Conservation (phyloP, 345 rosid species). For the Citrus reticulata region DNA sequence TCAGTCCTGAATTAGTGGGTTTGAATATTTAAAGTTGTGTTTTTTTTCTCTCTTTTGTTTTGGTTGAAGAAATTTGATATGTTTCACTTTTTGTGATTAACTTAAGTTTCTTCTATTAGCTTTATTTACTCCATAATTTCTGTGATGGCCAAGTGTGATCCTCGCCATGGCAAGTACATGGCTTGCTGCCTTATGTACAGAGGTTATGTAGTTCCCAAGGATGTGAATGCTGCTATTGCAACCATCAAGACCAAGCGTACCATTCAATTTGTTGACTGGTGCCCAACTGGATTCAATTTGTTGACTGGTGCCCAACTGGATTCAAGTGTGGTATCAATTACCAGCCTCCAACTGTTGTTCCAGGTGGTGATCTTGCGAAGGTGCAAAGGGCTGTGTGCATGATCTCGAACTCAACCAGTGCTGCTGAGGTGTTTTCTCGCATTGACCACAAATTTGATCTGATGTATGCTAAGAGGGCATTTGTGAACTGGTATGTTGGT, state of each 20-base stretch:
- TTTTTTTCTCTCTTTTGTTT: no score
- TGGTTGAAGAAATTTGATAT: no score
- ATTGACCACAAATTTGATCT: constrained; percentile 51
- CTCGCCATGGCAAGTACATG: constrained; percentile 57
- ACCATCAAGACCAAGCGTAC: constrained; percentile 48
- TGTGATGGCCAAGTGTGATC: constrained; percentile 59
- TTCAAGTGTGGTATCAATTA: constrained; percentile 47
- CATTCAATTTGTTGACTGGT: constrained; percentile 45
- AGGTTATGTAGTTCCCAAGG: constrained; percentile 48
- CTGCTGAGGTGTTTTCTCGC: constrained; percentile 43
- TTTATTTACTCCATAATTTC: not conserved
- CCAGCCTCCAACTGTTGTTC: constrained; percentile 56
- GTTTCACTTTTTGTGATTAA: no score
- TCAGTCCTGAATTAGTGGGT: no score
- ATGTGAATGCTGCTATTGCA: constrained; percentile 40
- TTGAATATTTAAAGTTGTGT: no score
- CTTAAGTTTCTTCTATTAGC: no score
- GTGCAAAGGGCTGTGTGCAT: constrained; percentile 50
- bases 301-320: constrained; percentile 50
- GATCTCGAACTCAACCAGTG: constrained; percentile 48
- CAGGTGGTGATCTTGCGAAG: constrained; percentile 46
- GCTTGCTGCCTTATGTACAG: constrained; percentile 47
- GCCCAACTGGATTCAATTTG: constrained; percentile 49
- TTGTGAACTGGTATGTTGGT: constrained; percentile 54
- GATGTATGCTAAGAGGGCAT: constrained; percentile 49